phyloP scores from a whole-genome alignment of 257 asterid genomes.

The Solanum ossicruentum region DNA sequence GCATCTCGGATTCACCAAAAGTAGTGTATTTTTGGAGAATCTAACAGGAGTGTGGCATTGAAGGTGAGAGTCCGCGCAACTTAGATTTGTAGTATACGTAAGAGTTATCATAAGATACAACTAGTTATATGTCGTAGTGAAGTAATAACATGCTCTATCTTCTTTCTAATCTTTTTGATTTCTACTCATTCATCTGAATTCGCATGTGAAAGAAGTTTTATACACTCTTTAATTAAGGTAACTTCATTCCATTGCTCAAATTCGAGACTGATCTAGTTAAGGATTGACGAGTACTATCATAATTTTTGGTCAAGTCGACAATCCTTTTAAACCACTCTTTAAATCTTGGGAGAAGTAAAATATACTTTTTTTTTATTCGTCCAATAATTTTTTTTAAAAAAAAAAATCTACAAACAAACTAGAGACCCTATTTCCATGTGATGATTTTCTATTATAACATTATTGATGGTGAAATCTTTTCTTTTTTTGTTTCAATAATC shows the following conservation, averaged over 20 bases:
- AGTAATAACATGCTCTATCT: background rate
- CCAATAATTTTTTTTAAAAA: background rate
- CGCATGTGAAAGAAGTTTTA: background rate
- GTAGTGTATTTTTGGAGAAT: no score
- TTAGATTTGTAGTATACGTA: background rate
- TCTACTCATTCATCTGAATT: background rate
- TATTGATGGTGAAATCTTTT: background rate
- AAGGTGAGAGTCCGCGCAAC: no score
- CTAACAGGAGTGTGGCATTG: no score
- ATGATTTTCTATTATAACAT: background rate
- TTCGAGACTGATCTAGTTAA: background rate
- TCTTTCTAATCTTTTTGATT: background rate
- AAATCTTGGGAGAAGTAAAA: background rate
- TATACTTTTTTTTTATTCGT: no score
- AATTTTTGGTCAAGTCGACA: background rate
- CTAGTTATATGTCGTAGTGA: background rate
- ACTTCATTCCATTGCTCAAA: rapidly evolving
- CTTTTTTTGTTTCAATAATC: background rate
- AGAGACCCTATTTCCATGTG: background rate
- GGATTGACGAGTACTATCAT: background rate
- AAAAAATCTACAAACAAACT: background rate
- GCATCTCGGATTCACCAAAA: no score
- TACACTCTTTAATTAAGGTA: background rate
- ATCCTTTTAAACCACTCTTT: background rate
- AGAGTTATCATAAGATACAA: background rate